Base-by-base conservation (phyloP, 2,329 filamentous ascomycete species). In the Stagonosporopsis cucurbitacearum region DNA sequence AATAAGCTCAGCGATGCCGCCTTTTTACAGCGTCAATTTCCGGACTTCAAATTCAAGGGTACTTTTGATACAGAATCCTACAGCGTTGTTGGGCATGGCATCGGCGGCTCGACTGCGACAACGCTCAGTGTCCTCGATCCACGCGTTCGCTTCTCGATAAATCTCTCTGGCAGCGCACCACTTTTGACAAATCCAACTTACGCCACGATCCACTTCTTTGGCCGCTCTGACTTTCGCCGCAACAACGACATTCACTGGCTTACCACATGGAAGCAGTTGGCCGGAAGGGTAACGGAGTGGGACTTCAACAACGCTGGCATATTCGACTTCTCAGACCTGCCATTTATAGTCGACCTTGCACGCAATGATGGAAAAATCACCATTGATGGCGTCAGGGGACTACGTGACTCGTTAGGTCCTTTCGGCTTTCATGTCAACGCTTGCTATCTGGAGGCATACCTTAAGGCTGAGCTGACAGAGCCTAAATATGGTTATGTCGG, bases 171-270 rank as follows among this genome's bases (percentile, higher is more conserved):
- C 12, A 60, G 58, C 3, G 55, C 64, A 0, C 66, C 67, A 2
- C 49, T 47, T 7, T 37, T 68, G 8, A 25, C 39, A 8, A 4
- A 57, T 1, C 28, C 54, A 15, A 57, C 54, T 15, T 22, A 44
- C 11, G 33, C 23, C 8, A 57, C 62, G 4, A 60, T 65, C 45
- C 62, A 63, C 42, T 72, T 72, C 65, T 66, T 73, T 40, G 67
- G 70, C 28, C 65, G 61, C 35, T 44, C 91, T 71, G 96, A 96
- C 78, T 97, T 96, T 77, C 88, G 89, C 5, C 97, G 94, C 82
- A 94, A 93, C 75, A 96, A 98, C 77, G 96, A 95, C 77, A 92
- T 97, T 78, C 90, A 97, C 70, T 87, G 86, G 66, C 89, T 88
- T 63, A 86, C 88, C 48, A 95, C 92, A 23, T 70, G 64, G 65